These are phyloP conservation scores for Barnettozyma californica DNA, from an alignment of 805 yeast species.

Conservation along the genomic window DNA sequence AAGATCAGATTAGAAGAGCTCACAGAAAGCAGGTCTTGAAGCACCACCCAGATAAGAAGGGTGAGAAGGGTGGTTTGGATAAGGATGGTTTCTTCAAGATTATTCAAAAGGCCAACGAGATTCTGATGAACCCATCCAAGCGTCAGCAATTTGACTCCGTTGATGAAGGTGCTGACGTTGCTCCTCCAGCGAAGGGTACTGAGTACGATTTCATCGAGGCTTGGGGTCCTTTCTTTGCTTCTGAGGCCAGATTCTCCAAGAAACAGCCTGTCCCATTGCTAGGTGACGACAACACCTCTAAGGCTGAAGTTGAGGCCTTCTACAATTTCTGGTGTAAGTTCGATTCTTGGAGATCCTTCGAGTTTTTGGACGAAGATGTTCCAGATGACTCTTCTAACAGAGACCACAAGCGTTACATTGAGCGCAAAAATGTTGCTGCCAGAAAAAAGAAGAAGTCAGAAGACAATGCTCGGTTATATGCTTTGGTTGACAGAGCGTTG, in stretches of 20 bases:
- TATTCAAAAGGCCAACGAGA: slow-evolving; percentile 94
- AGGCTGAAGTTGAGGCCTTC: slow-evolving; percentile 80
- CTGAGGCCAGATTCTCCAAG: slow-evolving; percentile 90
- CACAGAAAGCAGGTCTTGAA: slow-evolving; percentile 94
- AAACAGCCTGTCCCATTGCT: slow-evolving; percentile 82
- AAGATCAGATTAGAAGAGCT: slow-evolving; percentile 90
- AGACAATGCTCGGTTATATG: slow-evolving; percentile 85
- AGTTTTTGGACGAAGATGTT: slow-evolving; percentile 96
- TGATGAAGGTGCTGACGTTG: slow-evolving; percentile 81
- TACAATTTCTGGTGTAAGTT: slow-evolving; percentile 90
- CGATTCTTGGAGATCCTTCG: slow-evolving; percentile 98
- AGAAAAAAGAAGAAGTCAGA: slow-evolving; percentile 97
- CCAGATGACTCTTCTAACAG: slow-evolving; percentile 99
- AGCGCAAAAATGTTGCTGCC: slow-evolving; percentile 93
- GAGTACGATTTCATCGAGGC: slow-evolving; percentile 82
- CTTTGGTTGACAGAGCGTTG: slow-evolving; percentile 82
- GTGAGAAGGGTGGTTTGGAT: slow-evolving; percentile 77
- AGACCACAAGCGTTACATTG: slow-evolving; percentile 98
- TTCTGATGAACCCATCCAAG: slow-evolving; percentile 76
- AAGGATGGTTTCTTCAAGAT: slow-evolving; percentile 97
- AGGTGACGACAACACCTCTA: slow-evolving; percentile 63
- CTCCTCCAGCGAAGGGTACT: slow-evolving; percentile 63
- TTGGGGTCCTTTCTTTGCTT: slow-evolving; percentile 87
- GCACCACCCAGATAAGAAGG: slow-evolving; percentile 98
- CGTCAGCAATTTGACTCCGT: slow-evolving; percentile 95